A percentile compares a stretch with the other conserved stretches of the same genome.
phyloP scores from a whole-genome alignment of 2,329 filamentous ascomycete species.

The Fusarium pseudocircinatum region DNA sequence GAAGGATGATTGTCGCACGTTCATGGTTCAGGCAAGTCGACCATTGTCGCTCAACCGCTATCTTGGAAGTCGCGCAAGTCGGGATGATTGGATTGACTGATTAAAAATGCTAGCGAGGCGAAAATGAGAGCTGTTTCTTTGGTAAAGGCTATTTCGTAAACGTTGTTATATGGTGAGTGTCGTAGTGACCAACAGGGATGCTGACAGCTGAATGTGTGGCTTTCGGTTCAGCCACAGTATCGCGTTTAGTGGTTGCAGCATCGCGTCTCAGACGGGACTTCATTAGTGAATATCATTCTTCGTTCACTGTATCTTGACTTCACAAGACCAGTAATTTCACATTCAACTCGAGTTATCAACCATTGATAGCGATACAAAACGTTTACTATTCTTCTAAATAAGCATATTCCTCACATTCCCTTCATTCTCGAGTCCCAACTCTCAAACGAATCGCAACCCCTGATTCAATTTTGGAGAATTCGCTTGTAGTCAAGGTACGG shows the following conservation, averaged over 20 bases:
- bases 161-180: conserved; percentile 20
- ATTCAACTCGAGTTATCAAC: not conserved
- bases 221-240: conserved; percentile 34
- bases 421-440: not conserved
- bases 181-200: conserved; percentile 24
- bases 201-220: conserved; percentile 36
- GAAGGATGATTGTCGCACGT: conserved; percentile 64
- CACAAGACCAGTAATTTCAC: not conserved
- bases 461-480: not conserved
- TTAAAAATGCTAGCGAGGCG: not conserved
- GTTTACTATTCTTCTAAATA: not conserved
- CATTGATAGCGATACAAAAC: not conserved
- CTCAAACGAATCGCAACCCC: not conserved
- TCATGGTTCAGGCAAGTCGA: conserved; percentile 55
- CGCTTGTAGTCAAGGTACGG: conserved; percentile 12
- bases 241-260: conserved; percentile 47
- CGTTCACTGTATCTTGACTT: conserved; percentile 5
- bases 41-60: conserved; percentile 50
- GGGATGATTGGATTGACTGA: not conserved
- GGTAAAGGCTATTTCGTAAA: not conserved
- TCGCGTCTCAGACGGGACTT: conserved; percentile 20
- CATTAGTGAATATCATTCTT: not conserved
- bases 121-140: not conserved
- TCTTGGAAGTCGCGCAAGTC: not conserved
- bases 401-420: no score